Conservation (phyloP, 192 early-diverging fungal genomes). For the Coemansia sp. region DNA sequence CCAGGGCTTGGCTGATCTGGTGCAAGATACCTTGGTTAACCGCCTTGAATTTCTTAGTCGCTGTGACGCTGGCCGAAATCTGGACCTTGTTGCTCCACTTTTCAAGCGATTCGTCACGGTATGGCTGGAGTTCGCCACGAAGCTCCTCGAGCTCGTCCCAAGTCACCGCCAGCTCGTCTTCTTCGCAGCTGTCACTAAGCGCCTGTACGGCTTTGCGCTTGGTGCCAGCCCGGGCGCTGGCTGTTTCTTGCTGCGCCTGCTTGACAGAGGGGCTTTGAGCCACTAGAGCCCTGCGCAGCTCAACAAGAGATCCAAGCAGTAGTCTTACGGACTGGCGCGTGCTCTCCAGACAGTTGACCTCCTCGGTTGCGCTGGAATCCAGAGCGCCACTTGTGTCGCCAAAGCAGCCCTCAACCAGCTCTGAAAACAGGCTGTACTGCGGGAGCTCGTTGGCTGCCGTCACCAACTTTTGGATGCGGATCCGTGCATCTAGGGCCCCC, state of each 20-base stretch:
- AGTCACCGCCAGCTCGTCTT: slow-evolving; percentile 9
- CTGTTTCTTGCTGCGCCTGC: slow-evolving; percentile 8
- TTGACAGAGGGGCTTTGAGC: slow-evolving; percentile 29
- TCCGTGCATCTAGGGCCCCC: slow-evolving; percentile 79
- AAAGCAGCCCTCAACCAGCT: slow-evolving; percentile 12
- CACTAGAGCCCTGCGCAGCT: slow-evolving; percentile 28
- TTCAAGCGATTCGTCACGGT: slow-evolving; percentile 84
- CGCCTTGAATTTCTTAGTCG: slow-evolving; percentile 94
- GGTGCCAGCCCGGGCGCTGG: neutral
- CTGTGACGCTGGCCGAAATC: slow-evolving; percentile 65
- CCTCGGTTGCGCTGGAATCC: neutral
- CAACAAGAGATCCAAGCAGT: slow-evolving; percentile 33
- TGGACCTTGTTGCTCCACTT: slow-evolving; percentile 94
- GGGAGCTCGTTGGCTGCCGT: slow-evolving; percentile 82
- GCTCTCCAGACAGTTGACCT: slow-evolving; percentile 6
- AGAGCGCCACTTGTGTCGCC: no score
- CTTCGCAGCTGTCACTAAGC: slow-evolving; percentile 2
- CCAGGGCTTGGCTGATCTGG: slow-evolving; percentile 74
- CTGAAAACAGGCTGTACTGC: slow-evolving; percentile 37
- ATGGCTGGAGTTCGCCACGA: slow-evolving; percentile 65
- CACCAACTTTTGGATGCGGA: slow-evolving; percentile 82
- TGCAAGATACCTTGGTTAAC: slow-evolving; percentile 83
- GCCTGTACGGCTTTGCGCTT: slow-evolving; percentile 23
- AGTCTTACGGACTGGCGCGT: slow-evolving; percentile 21
- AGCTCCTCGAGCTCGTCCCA: slow-evolving; percentile 35